Conservation (phyloP, 805 yeast species). For the Hanseniaspora meyeri region DNA sequence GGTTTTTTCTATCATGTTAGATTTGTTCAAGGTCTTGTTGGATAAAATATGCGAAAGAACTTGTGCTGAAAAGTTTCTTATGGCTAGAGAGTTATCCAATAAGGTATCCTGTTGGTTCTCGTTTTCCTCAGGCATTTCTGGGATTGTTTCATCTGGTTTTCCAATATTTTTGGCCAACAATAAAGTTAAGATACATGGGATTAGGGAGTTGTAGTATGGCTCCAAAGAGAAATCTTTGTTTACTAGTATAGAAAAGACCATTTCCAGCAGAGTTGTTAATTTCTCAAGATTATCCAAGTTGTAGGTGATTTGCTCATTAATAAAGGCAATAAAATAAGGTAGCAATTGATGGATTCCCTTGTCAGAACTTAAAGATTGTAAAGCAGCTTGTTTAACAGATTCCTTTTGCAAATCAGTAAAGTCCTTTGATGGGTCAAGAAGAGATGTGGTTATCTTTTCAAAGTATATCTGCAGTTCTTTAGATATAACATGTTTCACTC, state of each 20-base stretch:
- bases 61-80: conserved; percentile 81
- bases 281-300: conserved; percentile 61
- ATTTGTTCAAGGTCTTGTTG: conserved; percentile 38
- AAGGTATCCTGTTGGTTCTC: conserved; percentile 19
- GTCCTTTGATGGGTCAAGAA: conserved; percentile 23
- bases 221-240: conserved; percentile 80
- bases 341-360: conserved; percentile 94
- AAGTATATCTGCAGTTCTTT: conserved; percentile 88
- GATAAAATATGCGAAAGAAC: conserved; percentile 56
- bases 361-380: conserved; percentile 73
- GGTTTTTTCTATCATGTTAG: conserved; percentile 77
- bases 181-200: conserved; percentile 91
- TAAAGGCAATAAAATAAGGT: conserved; percentile 91
- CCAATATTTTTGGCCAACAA: conserved; percentile 86
- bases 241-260: conserved; percentile 68
- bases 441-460: conserved; percentile 74
- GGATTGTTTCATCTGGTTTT: conserved; percentile 24
- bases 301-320: conserved; percentile 87
- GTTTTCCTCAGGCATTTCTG: conserved; percentile 19
- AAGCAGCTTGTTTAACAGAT: conserved; percentile 60
- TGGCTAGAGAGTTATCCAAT: conserved; percentile 37
- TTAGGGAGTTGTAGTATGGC: conserved; percentile 89
- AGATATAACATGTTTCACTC: conserved; percentile 88
- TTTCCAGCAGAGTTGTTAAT: conserved; percentile 75
- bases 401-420: conserved; percentile 29